Base-by-base conservation (phyloP, 805 yeast genomes). In the Starmerella stigmatis region DNA sequence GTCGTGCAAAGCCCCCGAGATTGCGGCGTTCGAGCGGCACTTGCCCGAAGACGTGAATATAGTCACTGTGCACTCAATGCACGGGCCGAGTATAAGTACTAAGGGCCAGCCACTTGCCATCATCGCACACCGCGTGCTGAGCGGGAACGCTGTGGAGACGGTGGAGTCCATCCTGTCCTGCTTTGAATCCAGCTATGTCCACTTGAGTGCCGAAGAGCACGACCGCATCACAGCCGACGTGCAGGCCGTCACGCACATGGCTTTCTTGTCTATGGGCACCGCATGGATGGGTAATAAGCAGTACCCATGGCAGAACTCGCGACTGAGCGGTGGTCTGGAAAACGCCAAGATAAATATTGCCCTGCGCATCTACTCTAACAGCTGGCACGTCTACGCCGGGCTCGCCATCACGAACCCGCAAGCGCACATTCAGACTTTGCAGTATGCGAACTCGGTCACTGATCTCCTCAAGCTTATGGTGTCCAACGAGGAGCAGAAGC, bases 351-450 rank as follows among this genome's bases (percentile, higher is more conserved):
- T 88, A 60, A 92, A 92, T 61, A 86, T 92, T 26, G 82, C 97
- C 1, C 65, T 92, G 60, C 70, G 98, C 51, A 92, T 92, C 41
- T 92, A 72, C 62, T 78, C 94, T 15, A 92, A 88, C 64, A 86
- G 88, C 64, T 92, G 96, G 94, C 98, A 92, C 62, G 97, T 92
- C 25, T 92, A 92, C 60, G 97, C 97, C 5, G 98, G 98, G 0
- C 69, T 92, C 57, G 96, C 97, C 9, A 89, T 92, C 54, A 82
- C 95, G 1, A 92, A 92, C 58, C 96, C 96, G 1, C 76, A 88
- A 34, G 96, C 97, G 0, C 96, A 89, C 58, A 75, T 73, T 31
- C 97, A 92, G 64, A 81, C 94, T 16, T 70, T 83, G 53, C 96
- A 88, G 61, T 92, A 89, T 61, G 81, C 97, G 2, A 73, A 75